Conservation (phyloP, 1,284 basidiomycete species). For the Neonothopanus nambi region DNA sequence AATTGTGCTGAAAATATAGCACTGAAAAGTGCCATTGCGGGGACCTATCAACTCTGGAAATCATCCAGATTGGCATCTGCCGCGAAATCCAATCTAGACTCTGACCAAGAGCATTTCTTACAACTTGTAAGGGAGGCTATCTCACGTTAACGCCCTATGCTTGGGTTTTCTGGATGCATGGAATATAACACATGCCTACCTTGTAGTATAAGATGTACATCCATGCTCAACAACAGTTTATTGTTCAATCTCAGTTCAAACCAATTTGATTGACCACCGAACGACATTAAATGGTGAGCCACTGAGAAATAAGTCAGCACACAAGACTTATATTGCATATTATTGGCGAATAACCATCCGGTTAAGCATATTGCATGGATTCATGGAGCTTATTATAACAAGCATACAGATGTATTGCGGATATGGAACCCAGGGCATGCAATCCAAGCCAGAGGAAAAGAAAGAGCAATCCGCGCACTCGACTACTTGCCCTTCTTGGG, state of each 20-base stretch:
- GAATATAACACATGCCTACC: too few relatives aligned
- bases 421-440: conserved; percentile 14
- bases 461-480: conserved; percentile 1
- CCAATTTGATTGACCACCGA: too few relatives aligned
- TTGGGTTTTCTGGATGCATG: too few relatives aligned
- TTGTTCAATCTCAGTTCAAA: too few relatives aligned
- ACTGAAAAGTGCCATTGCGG: conserved; percentile 43
- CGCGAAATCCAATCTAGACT: conserved; percentile 21
- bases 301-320: too few relatives aligned
- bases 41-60: conserved; percentile 55
- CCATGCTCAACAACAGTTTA: too few relatives aligned
- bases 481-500: conserved; percentile 83
- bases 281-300: too few relatives aligned
- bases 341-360: neutral
- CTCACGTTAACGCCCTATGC: too few relatives aligned
- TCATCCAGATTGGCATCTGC: conserved; percentile 9
- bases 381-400: conserved; percentile 7
- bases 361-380: conserved; percentile 12
- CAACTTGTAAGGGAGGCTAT: conserved; percentile 38
- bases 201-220: too few relatives aligned
- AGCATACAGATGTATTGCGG: conserved; percentile 5
- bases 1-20: conserved; percentile 22
- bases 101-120: conserved; percentile 38
- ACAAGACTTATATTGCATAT: too few relatives aligned
- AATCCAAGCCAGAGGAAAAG: conserved; percentile 37